Evolutionary conservation across 1,284 basidiomycete species (phyloP), one percentile per base, ranked within the genome.

Genomic region (Quambalaria eucalypti): DNA sequence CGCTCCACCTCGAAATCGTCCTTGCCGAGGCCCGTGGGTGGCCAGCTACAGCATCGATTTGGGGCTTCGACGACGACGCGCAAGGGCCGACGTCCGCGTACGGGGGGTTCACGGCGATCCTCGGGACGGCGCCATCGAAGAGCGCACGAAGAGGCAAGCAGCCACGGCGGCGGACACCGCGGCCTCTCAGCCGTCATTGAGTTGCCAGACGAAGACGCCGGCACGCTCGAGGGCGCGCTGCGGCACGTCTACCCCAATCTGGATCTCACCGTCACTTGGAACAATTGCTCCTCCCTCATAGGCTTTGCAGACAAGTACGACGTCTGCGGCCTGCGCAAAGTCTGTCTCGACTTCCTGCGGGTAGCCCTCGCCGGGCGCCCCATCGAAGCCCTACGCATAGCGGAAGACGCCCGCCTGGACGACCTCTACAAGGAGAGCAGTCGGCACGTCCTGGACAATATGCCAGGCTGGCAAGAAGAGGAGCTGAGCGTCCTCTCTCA

Each of bases 381-480:
- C 21, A 69, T 69, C 29, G 61, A 66, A 26, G 68, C 68, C n/a
- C 68, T 69, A 66, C 54, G 60, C 0, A 46, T 69, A 0, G 63
- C 61, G 0, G 68, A 68, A 26, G 39, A 57, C 28, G 62, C 64
- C 48, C 19, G 51, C 1, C 47, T 69, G 12, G 55, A 63, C n/a
- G 64, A 62, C 14, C 46, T 65, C 19, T 69, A 68, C 53, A 56
- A 55, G 21, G 66, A 69, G 44, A 66, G 66, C 0, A 48, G 36
- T 28, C 49, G 66, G 10, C 68, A 69, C 39, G 68, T 69, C 19
- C 56, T 69, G 2, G 68, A 69, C 28, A 64, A 68, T 29, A 69
- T 59, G 47, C 23, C 54, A 7, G 54, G 48, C 4, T 69, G 68
- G 68, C 40, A 52, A 16, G n/a, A 48, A 1, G 60, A 59, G n/a